Evolutionary conservation across 2,329 filamentous ascomycete genomes (phyloP), one percentile per base, ranked within the genome.

Genomic region (Neopestalotiopsis clavispora): DNA sequence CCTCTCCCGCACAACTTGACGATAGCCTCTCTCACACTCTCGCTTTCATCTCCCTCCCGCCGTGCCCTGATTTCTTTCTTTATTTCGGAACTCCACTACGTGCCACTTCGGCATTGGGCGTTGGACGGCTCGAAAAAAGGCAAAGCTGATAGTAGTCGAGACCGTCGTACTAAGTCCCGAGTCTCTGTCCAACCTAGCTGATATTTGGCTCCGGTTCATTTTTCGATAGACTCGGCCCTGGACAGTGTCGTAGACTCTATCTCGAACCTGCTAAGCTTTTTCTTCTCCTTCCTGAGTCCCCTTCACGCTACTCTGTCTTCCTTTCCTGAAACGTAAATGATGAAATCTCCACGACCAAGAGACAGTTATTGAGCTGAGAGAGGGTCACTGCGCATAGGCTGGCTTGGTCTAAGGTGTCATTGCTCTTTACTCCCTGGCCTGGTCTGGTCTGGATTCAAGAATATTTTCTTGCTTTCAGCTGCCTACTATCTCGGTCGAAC

Each of bases 271-370:
- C 45, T 52, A 52, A 52, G 45, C 17, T 52, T 52, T 52, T 23
- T 20, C n/a, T 52, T 52, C n/a, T 20, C 17, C n/a, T 52, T 17
- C 17, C n/a, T 20, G 23, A 28, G 23, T 9, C 14, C 45, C n/a
- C 45, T 52, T 52, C 45, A 14, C 45, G 45, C 45, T 52, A 20
- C 45, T 7, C 34, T 38, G 34, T 38, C 45, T 52, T 52, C 45
- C 45, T n/a, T 52, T 52, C 45, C 45, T 52, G n/a, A 52, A 52
- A 52, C 45, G 45, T 52, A 52, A 52, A 52, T 52, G 45, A 38
- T 23, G 45, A 52, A 52, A 52, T 52, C 45, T 52, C 45, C 45
- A 52, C 45, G 45, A 20, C 45, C 45, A 20, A 52, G 14, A 52
- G 45, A 52, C 45, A 17, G 45, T 52, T 17, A 52, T 20, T 9